Conservation (phyloP, 2,329 filamentous ascomycete genomes). For the Pseudopithomyces chartarum region DNA sequence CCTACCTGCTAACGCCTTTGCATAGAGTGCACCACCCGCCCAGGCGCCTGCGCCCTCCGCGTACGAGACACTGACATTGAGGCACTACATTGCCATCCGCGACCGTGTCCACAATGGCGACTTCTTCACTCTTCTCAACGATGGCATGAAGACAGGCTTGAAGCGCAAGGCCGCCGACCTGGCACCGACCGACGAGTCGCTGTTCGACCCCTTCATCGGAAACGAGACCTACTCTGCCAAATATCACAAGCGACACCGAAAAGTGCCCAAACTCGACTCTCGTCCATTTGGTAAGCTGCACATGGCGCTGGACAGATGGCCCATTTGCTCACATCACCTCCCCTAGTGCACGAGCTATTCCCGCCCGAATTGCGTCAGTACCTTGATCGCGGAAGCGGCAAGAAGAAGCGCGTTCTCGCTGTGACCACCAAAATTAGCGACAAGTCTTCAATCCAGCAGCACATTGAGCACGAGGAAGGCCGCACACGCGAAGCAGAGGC, state of each 20-base stretch:
- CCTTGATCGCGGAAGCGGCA: conserved; percentile 49
- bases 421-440: conserved; percentile 39
- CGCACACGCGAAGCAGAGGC: conserved; percentile 51
- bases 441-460: conserved; percentile 46
- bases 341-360: conserved; percentile 60
- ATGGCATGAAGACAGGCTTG: conserved; percentile 52
- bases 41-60: conserved; percentile 47
- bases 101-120: conserved; percentile 64
- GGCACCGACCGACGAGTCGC: conserved; percentile 36
- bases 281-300: conserved; percentile 58
- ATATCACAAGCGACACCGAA: conserved; percentile 62
- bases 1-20: conserved; percentile 22
- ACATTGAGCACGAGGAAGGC: conserved; percentile 51
- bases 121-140: conserved; percentile 61
- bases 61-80: conserved; percentile 54
- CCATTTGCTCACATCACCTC: conserved; percentile 10
- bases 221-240: conserved; percentile 65
- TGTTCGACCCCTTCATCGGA: conserved; percentile 65
- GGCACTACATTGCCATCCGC: conserved; percentile 58
- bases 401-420: conserved; percentile 43
- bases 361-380: conserved; percentile 62
- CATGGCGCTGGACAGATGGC: background rate
- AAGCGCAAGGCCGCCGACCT: conserved; percentile 45
- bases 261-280: conserved; percentile 59
- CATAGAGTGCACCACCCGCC: conserved; percentile 39